Conservation (phyloP, 2,329 filamentous ascomycete genomes). For the Scedosporium boydii region DNA sequence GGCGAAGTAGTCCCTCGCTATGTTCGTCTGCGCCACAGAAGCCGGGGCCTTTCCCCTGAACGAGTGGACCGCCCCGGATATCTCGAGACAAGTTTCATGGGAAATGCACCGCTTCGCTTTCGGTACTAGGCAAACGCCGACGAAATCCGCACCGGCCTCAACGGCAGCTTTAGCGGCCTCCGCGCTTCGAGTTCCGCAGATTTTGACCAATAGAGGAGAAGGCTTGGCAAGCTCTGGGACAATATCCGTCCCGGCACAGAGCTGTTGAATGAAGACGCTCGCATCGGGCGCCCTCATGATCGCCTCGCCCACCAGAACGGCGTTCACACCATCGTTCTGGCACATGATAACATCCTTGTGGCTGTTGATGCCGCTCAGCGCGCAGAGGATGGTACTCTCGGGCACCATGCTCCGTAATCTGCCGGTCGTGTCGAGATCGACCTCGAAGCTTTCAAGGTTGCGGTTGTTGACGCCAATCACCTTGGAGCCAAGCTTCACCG, state of each 20-base stretch:
- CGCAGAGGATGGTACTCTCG: constrained; percentile 78
- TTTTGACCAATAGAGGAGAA: constrained; percentile 67
- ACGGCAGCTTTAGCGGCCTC: constrained; percentile 75
- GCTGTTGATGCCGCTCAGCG: constrained; percentile 85
- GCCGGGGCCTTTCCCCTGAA: constrained; percentile 5
- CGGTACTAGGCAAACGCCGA: constrained; percentile 86
- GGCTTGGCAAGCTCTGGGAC: constrained; percentile 22
- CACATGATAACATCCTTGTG: constrained; percentile 83
- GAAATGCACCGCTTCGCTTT: constrained; percentile 72
- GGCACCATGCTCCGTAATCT: constrained; percentile 81
- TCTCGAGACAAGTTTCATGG: constrained; percentile 67
- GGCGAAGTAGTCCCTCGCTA: constrained; percentile 63
- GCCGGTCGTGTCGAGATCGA: constrained; percentile 86
- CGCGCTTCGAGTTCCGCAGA: constrained; percentile 80
- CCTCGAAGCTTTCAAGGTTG: constrained; percentile 92
- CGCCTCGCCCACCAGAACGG: constrained; percentile 88
- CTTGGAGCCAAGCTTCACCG: constrained; percentile 76
- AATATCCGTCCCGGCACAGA: constrained; percentile 54
- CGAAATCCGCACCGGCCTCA: constrained; percentile 78
- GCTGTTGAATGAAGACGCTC: constrained; percentile 68
- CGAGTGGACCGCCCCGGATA: constrained; percentile 67
- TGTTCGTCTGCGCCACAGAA: constrained; percentile 17
- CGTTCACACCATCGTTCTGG: constrained; percentile 80
- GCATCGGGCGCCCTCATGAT: constrained; percentile 88
- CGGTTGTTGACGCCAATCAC: constrained; percentile 98